These are phyloP conservation scores for Auriscalpium microsporum DNA, from an alignment of 768 basidiomycete species.

Conservation along the genomic window DNA sequence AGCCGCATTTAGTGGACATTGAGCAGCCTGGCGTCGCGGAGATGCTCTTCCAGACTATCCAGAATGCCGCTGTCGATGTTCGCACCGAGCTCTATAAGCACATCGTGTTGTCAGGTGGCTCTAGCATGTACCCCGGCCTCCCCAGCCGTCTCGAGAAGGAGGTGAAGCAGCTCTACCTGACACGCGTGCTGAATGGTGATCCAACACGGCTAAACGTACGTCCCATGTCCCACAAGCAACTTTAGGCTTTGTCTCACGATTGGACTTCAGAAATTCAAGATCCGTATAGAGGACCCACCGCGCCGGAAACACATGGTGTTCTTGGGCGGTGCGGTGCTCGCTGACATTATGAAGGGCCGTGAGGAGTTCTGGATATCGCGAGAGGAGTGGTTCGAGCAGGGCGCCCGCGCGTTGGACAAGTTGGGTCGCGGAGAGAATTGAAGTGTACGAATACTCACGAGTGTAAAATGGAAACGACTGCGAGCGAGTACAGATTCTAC, in stretches of 20 bases:
- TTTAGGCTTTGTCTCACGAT: background rate
- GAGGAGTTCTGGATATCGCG: conserved; percentile 94
- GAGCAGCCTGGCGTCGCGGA: conserved; percentile 98
- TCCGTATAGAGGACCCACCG: conserved; percentile 95
- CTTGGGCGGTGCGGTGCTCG: conserved; percentile 96
- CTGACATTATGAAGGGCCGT: conserved; percentile 95
- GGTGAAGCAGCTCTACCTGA: conserved; percentile 98
- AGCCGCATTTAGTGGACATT: conserved; percentile 93
- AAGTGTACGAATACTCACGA: background rate
- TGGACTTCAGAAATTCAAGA: conserved; percentile 90
- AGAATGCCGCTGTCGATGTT: conserved; percentile 81
- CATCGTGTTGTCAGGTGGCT: conserved; percentile 94
- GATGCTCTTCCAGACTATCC: conserved; percentile 95
- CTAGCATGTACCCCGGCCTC: conserved; percentile 97
- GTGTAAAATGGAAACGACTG: conserved; percentile 2
- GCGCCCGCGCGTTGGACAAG: conserved; percentile 73
- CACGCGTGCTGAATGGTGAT: conserved; percentile 78
- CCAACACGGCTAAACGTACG: conserved; percentile 78
- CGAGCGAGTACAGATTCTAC: too few relatives aligned
- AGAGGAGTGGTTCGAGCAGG: conserved; percentile 95
- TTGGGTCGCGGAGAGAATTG: conserved; percentile 56
- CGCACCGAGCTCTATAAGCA: conserved; percentile 94
- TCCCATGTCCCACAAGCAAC: conserved; percentile 13
- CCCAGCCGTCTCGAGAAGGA: conserved; percentile 97
- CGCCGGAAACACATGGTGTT: conserved; percentile 99